A percentile compares a stretch with the other conserved stretches of the same genome.
These are phyloP conservation scores for Exophiala sp. DNA, from an alignment of 2,329 filamentous ascomycete species.

Conservation along the genomic window DNA sequence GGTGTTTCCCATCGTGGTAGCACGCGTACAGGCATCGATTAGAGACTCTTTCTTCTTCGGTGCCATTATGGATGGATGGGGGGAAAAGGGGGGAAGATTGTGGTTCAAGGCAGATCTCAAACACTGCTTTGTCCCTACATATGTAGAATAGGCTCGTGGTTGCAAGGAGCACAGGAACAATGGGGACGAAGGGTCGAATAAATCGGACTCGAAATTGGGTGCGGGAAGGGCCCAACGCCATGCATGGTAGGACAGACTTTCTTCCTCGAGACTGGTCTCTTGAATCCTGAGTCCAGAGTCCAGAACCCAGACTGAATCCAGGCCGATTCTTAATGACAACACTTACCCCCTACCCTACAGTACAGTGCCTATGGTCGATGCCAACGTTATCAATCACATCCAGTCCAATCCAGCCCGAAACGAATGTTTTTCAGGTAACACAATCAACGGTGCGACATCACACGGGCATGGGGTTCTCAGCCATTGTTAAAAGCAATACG, in stretches of 20 bases:
- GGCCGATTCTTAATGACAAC: not conserved
- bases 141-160: too few species aligned
- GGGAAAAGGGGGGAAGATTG: not conserved
- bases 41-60: slow-evolving; percentile 34
- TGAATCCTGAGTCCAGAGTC: too few species aligned
- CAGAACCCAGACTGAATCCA: not conserved
- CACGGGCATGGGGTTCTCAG: too few species aligned
- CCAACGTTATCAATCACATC: not conserved
- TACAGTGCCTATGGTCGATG: too few species aligned
- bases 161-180: not conserved
- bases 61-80: slow-evolving; percentile 14
- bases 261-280: not conserved
- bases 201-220: not conserved
- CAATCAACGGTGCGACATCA: not conserved
- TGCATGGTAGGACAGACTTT: not conserved
- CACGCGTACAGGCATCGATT: slow-evolving; percentile 52
- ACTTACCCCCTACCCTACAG: too few species aligned
- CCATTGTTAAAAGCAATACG: too few species aligned
- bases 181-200: not conserved
- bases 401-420: not conserved
- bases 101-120: too few species aligned
- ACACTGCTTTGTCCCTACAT: too few species aligned
- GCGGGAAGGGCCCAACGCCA: not conserved
- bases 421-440: not conserved
- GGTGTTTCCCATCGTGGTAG: slow-evolving; percentile 56